A percentile compares a stretch with the other conserved stretches of the same genome.
Evolutionary conservation across 345 rosid genomes (phyloP).

Genomic region (Hypericum perforatum): DNA sequence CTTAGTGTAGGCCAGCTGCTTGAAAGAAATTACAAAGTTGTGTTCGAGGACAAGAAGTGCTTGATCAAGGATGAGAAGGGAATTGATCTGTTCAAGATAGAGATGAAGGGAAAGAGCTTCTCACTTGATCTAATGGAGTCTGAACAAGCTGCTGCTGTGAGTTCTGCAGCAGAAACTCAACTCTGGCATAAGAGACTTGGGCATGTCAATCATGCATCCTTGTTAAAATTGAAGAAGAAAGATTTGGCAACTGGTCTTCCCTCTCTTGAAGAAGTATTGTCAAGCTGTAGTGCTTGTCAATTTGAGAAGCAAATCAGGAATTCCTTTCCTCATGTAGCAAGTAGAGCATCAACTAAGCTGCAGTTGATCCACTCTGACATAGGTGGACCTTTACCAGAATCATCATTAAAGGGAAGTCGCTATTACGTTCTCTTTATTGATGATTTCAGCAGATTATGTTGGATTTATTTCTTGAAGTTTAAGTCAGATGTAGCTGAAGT

Average conservation of each 20-base stretch:
- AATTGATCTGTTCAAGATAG: not conserved
- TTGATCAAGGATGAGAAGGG: not conserved
- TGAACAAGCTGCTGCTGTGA: not conserved
- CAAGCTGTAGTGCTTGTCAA: conserved; percentile 1
- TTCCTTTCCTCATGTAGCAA: conserved; percentile 3
- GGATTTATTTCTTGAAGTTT: conserved; percentile 10
- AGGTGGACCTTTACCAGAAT: not conserved
- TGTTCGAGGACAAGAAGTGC: not conserved
- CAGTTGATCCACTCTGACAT: not conserved
- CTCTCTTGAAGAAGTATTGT: not conserved
- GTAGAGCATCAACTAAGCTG: conserved; percentile 4
- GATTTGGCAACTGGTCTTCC: conserved; percentile 3
- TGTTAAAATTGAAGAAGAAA: conserved; percentile 1
- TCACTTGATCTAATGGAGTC: not conserved
- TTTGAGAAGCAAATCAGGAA: conserved; percentile 3
- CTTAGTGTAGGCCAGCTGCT: not conserved
- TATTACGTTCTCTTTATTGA: conserved; percentile 10
- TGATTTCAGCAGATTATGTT: not conserved
- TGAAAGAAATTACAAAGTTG: not conserved
- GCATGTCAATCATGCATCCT: not conserved
- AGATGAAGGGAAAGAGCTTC: not conserved
- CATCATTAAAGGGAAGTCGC: conserved; percentile 5
- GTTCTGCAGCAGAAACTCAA: not conserved
- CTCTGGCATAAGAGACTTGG: not conserved
- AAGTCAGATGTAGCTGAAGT: conserved; percentile 2